Evolutionary conservation across 2,329 filamentous ascomycete genomes (phyloP).

Genomic region (Domatiomyces catenatus): DNA sequence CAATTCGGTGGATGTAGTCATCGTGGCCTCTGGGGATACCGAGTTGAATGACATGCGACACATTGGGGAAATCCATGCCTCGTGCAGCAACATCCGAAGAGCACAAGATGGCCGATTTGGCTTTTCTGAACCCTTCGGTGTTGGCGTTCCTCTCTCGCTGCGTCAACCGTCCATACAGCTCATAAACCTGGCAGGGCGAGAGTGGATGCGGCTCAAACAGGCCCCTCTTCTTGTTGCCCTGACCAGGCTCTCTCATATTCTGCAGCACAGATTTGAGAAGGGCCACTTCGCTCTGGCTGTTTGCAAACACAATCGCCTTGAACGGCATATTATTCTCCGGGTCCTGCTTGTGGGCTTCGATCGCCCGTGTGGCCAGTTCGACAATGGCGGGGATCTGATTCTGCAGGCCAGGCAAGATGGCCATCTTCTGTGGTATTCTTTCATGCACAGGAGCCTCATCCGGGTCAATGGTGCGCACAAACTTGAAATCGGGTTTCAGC

Average conservation of each 20-base stretch:
- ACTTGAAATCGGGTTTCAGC: constrained; percentile 72
- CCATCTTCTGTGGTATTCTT: constrained; percentile 64
- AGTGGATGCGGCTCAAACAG: constrained; percentile 54
- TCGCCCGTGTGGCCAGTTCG: constrained; percentile 52
- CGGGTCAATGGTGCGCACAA: constrained; percentile 71
- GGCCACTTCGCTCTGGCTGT: constrained; percentile 60
- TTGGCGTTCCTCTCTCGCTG: constrained; percentile 55
- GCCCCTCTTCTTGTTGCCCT: constrained; percentile 4
- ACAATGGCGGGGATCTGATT: constrained; percentile 63
- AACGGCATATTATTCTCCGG: constrained; percentile 44
- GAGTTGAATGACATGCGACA: constrained; percentile 34
- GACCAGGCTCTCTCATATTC: constrained; percentile 33
- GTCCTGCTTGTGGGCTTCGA: constrained; percentile 24
- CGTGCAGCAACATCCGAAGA: constrained; percentile 34
- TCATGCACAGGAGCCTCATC: constrained; percentile 73
- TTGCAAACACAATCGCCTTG: constrained; percentile 93
- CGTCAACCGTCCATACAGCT: constrained; percentile 65
- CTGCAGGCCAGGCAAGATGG: constrained; percentile 51
- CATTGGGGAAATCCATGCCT: constrained; percentile 38
- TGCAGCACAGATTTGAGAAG: constrained; percentile 46
- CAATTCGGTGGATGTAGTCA: constrained; percentile 31
- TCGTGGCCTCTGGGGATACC: constrained; percentile 37
- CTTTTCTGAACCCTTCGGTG: constrained; percentile 55
- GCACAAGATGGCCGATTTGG: constrained; percentile 35
- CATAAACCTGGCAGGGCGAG: constrained; percentile 41